Base-by-base conservation (phyloP, 139 green algal genomes). In the Zygnema circumcarinatum region DNA sequence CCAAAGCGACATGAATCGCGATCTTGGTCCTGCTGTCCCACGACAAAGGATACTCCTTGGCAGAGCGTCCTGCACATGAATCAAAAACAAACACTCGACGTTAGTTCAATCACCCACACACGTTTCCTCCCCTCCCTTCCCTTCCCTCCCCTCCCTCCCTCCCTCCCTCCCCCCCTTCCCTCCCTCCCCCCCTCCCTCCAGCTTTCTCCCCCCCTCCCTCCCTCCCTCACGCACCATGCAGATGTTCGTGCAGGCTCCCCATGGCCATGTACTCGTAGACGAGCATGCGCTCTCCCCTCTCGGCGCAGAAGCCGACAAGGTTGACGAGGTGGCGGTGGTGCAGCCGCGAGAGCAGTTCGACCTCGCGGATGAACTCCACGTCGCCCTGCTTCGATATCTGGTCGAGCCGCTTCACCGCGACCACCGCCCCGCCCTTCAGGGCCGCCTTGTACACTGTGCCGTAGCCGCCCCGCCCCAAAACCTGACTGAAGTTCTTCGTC, bases 331-430 rank as follows among this genome's bases (percentile, higher is more conserved):
- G 88, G 42, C 69, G 36, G 76, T 94, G 90, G 29, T 80, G 74
- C 54, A 91, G 78, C 3, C 76, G 42, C 25, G 53, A 81, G 80
- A 94, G 83, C 47, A 88, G 91, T 74, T 69, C 76, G 31, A 92
- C 90, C 76, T 94, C 92, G 31, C 92, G 75, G 83, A 92, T 91
- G 82, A 94, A 94, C 82, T 94, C 92, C 74, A 86, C 68, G 42
- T 94, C 92, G 3, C 92, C 92, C 35, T 87, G 79, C 79, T 78
- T 86, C 25, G 79, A 86, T 1, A 86, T 67, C 29, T 86, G 79
- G 79, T 88, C 74, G 2, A 88, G 83, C 0, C 74, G 73, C 83
- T 88, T 88, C 36, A 88, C 83, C 16, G 83, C 83, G 35, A 88
- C 74, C n/a, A 78, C 29, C 7, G 81, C 40, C 31, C 83, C 74